Evolutionary conservation across 768 basidiomycete genomes (phyloP), one percentile per base, ranked within the genome.

Genomic region (Tylopilus sp.): DNA sequence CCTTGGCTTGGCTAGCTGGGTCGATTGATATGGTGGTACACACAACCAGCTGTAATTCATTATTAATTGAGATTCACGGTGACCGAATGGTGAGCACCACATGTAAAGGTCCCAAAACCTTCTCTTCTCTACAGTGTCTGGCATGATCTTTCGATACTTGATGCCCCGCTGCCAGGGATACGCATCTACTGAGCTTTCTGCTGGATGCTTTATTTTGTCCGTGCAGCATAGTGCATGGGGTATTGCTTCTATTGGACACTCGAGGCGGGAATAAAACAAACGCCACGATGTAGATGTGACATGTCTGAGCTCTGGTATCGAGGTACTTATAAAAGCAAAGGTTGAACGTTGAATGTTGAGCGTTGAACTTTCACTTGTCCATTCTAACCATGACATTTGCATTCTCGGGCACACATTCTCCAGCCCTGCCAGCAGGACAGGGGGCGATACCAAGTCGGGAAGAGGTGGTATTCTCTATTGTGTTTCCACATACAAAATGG

Each of bases 381-480:
- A 36, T 28, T 41, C 44, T 12, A 10, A 48, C 26, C 48, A 62
- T 62, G 53, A 3, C 38, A 1, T 3, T 35, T 22, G 12, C 39
- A 40, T 40, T 22, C 12, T 36, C 20, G 6, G 20, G 25, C 2
- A 35, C 40, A 17, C 22, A 1, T 30, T 35, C 48, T 10, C 43
- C 41, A 18, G 36, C 6, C 30, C 35, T 21, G 22, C 20, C 20
- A 8, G 10, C 7, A 18, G 40, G 28, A 18, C 35, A 40, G 1
- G 44, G 31, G 13, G 41, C 2, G 11, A 28, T 20, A 36, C 46
- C 47, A 2, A 55, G 42, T 47, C 55, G 44, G 58, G 50, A 12
- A 51, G 56, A 63, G 53, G 62, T 63, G 9, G 4, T 3, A 15
- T 45, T 30, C n/a, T 15, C 28, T 10, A 10, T 39, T 15, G 10